Percentiles rank a stretch among this genome's conserved stretches.
Conservation (phyloP, 257 asterid genomes). For the Orobanche coerulescens region DNA sequence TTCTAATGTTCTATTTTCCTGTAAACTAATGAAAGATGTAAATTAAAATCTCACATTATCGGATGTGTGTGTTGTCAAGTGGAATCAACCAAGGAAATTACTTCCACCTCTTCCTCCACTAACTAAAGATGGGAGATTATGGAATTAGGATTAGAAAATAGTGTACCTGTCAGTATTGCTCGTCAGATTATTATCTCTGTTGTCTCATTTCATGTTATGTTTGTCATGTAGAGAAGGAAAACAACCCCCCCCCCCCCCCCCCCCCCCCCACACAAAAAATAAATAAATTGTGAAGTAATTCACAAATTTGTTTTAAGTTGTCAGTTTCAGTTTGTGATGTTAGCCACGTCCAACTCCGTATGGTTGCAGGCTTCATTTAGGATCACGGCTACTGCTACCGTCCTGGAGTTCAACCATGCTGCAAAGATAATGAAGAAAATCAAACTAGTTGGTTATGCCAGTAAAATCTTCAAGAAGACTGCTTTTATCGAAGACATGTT, state of each 20-base stretch:
- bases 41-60: neutral
- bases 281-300: neutral
- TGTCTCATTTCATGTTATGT: no score
- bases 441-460: conserved; percentile 83
- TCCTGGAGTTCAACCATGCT: conserved; percentile 90
- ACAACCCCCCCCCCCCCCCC: neutral
- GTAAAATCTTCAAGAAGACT: conserved; percentile 89
- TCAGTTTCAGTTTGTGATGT: neutral
- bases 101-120: neutral
- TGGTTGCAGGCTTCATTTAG: conserved; percentile 77
- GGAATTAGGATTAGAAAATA: neutral
- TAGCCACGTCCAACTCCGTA: conserved; percentile 6
- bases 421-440: conserved; percentile 78
- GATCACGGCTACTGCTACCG: conserved; percentile 87
- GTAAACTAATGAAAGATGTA: neutral
- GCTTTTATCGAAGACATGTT: conserved; percentile 92
- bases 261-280: no score
- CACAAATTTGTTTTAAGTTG: neutral
- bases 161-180: neutral
- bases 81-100: neutral
- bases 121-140: neutral
- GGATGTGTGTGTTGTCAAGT: neutral
- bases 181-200: neutral
- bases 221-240: no score
- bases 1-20: neutral